Conservation (phyloP, 1,284 basidiomycete genomes). For the Wallemia ichthyophaga region DNA sequence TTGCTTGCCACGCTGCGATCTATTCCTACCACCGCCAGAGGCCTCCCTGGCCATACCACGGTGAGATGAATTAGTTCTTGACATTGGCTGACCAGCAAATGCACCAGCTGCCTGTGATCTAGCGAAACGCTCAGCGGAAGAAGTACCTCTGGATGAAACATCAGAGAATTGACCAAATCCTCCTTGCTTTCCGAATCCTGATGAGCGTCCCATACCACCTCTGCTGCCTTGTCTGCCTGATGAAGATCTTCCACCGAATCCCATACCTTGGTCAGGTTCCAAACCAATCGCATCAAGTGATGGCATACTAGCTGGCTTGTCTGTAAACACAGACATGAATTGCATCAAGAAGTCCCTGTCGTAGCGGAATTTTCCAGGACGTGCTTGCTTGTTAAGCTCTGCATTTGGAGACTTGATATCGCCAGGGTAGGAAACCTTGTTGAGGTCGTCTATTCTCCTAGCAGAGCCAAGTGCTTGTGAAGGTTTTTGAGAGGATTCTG, state of each 20-base stretch:
- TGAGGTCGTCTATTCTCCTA: conserved; percentile 52
- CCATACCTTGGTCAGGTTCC: conserved; percentile 32
- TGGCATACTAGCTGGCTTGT: conserved; percentile 70
- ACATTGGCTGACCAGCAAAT: conserved; percentile 6
- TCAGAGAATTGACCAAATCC: conserved; percentile 1
- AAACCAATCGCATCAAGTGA: conserved; percentile 74
- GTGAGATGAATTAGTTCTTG: conserved; percentile 7
- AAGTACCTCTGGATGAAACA: conserved; percentile 3
- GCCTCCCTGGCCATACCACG: conserved; percentile 2
- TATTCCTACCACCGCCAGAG: conserved; percentile 5
- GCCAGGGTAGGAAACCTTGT: conserved; percentile 48
- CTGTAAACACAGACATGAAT: conserved; percentile 82
- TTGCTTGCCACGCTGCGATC: conserved; percentile 12
- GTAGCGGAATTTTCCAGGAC: conserved; percentile 78
- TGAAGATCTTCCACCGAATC: neutral
- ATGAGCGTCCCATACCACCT: neutral
- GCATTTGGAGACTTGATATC: conserved; percentile 51
- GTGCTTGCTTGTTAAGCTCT: conserved; percentile 52
- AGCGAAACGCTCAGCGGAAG: conserved; percentile 5
- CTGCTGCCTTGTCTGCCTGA: neutral
- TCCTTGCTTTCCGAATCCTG: neutral
- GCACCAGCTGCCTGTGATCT: conserved; percentile 1
- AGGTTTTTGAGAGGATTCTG: neutral
- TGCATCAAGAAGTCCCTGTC: conserved; percentile 93
- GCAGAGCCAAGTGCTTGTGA: conserved; percentile 31